phyloP scores from a whole-genome alignment of 2,329 filamentous ascomycete genomes.

The Paraphaeosphaeria sporulosa region DNA sequence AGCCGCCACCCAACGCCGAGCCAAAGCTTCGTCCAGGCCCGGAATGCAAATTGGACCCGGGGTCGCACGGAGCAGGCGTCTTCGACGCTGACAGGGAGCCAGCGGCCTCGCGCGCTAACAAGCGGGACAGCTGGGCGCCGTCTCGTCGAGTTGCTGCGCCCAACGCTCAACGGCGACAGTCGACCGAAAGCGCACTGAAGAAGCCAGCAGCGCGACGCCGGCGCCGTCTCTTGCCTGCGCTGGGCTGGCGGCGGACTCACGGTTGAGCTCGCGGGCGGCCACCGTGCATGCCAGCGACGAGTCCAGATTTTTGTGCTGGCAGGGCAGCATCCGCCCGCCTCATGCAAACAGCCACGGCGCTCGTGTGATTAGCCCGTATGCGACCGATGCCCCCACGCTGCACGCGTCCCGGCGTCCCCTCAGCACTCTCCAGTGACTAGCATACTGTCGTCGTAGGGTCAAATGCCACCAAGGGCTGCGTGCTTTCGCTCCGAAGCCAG shows the following conservation, averaged over 20 bases:
- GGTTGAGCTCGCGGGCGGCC: too few relatives aligned
- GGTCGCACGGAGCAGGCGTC: constrained; percentile 34
- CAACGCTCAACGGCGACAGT: constrained; percentile 5
- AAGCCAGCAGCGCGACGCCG: not conserved
- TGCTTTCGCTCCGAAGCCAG: constrained; percentile 9
- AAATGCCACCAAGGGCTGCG: constrained; percentile 1
- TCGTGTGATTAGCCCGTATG: not conserved
- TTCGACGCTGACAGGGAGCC: constrained; percentile 19
- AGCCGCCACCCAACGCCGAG: constrained; percentile 5
- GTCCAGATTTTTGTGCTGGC: too few relatives aligned
- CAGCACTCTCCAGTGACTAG: constrained; percentile 5
- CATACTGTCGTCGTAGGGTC: too few relatives aligned
- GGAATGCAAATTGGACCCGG: constrained; percentile 22
- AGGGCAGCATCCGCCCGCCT: constrained; percentile 8
- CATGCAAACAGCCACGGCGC: constrained; percentile 4
- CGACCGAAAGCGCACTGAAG: not conserved
- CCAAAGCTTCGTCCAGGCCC: constrained; percentile 16
- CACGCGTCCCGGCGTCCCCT: constrained; percentile 5
- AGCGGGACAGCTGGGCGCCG: constrained; percentile 23
- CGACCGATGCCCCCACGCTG: constrained; percentile 3
- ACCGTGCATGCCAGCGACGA: too few relatives aligned
- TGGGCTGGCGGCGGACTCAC: too few relatives aligned
- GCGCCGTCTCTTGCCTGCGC: not conserved
- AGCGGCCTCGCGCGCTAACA: constrained; percentile 24
- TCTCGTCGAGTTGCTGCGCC: constrained; percentile 11